Base-by-base conservation (phyloP, 371 early-diverging fungal genomes). In the Smittium culicis region DNA sequence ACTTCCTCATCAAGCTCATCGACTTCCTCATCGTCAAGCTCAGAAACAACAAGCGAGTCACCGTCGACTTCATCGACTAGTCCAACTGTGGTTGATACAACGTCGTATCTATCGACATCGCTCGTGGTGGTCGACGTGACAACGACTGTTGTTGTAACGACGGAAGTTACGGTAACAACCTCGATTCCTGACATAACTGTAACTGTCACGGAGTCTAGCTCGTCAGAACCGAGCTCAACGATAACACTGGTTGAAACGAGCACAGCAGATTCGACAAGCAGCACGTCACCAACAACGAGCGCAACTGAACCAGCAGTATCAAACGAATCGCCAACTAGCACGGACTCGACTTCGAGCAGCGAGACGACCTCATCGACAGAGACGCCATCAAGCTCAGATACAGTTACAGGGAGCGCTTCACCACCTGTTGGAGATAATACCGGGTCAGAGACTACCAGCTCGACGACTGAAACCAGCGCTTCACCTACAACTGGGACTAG, bases 151-250 rank as follows among this genome's bases (percentile, higher is more conserved):
- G 27, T 32, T 11, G n/a, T 59, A 59, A 59, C 60, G 5, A n/a
- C 5, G 60, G 31, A 27, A 59, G n/a, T n/a, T 59, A 27, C 60
- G n/a, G 60, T 59, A 59, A 29, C 60, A 11, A 59, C 60, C n/a
- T 59, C 60, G 5, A 5, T 29, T n/a, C 60, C 60, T 5, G n/a
- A 29, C 60, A 59, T n/a, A 27, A 32, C 27, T 16, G 11, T 29
- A 5, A 11, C 5, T n/a, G 16, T 31, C 60, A 32, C 60, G n/a
- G n/a, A 54, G n/a, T 54, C n/a, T 17, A 17, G 17, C 17, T 17
- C 54, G n/a, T 17, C 54, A 54, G n/a, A 17, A 5, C 31, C 60
- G 5, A 32, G 11, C 27, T 14, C 60, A 5, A 29, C 31, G 5
- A 14, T n/a, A 11, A 59, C n/a, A 59, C 29, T 31, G 11, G 16